Evolutionary conservation across 1,139 yeast species (phyloP).

Genomic region (Taphrina deformans): DNA sequence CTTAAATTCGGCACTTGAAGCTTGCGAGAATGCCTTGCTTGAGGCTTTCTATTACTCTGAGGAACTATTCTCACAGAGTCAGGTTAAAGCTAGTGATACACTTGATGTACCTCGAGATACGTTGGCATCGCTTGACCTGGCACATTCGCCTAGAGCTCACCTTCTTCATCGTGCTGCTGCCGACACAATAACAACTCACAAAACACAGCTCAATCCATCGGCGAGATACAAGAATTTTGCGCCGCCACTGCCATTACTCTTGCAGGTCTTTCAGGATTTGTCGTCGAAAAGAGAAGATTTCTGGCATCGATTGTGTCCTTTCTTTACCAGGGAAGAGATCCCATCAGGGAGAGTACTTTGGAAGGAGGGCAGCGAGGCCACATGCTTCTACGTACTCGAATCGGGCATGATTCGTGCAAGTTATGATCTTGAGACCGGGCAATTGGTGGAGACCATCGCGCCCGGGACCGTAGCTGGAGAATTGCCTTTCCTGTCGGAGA

Average conservation of each 20-base stretch:
- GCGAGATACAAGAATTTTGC: slow-evolving; percentile 42
- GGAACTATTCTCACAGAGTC: slow-evolving; percentile 35
- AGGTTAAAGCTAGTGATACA: slow-evolving; percentile 22
- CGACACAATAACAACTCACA: slow-evolving; percentile 25
- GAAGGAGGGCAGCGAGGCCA: slow-evolving; percentile 45
- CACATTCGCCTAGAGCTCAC: slow-evolving; percentile 32
- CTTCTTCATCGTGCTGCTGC: slow-evolving; percentile 32
- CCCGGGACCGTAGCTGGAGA: slow-evolving; percentile 94
- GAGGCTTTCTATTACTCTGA: slow-evolving; percentile 55
- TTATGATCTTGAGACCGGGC: slow-evolving; percentile 56
- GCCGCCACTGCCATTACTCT: slow-evolving; percentile 67
- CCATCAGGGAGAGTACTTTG: slow-evolving; percentile 51
- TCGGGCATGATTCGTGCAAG: slow-evolving; percentile 71
- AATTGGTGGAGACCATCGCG: slow-evolving; percentile 68
- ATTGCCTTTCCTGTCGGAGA: slow-evolving; percentile 55
- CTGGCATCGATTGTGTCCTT: slow-evolving; percentile 60
- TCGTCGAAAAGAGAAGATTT: slow-evolving; percentile 61
- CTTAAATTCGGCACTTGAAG: slow-evolving; percentile 84
- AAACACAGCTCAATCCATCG: not conserved
- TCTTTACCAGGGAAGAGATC: slow-evolving; percentile 54
- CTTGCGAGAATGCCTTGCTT: slow-evolving; percentile 92
- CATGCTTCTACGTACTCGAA: slow-evolving; percentile 68
- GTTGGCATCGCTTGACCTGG: slow-evolving; percentile 27
- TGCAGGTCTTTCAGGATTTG: slow-evolving; percentile 70
- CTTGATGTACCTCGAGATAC: slow-evolving; percentile 24